These are phyloP conservation scores for Heliosperma pusillum DNA, from an alignment of 148 eudicot species.

Conservation along the genomic window DNA sequence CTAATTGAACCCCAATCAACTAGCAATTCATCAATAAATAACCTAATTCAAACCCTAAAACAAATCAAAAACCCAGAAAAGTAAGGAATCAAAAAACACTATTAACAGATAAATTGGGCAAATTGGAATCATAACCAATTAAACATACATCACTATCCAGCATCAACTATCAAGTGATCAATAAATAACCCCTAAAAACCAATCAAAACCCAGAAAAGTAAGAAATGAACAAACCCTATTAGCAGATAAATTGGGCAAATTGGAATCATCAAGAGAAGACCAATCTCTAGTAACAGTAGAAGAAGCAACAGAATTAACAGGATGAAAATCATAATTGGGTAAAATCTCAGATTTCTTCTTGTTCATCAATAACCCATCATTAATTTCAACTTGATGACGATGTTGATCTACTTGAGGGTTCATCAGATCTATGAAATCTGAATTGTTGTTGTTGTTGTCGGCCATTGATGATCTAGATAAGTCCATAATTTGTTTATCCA, in stretches of 20 bases:
- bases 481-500: slow-evolving; percentile 99
- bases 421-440: slow-evolving; percentile 71
- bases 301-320: slow-evolving; percentile 13
- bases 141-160: too few relatives aligned
- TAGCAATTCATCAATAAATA: neutral
- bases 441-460: slow-evolving; percentile 16
- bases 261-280: slow-evolving; percentile 49
- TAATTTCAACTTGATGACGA: neutral
- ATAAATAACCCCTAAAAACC: neutral
- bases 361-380: neutral
- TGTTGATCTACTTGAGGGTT: slow-evolving; percentile 39
- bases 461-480: slow-evolving; percentile 58
- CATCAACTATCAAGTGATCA: neutral
- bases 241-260: slow-evolving; percentile 24
- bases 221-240: slow-evolving; percentile 36
- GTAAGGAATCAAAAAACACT: neutral
- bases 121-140: too few relatives aligned
- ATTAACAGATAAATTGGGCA: too few relatives aligned
- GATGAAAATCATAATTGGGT: slow-evolving; percentile 76
- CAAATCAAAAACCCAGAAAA: neutral
- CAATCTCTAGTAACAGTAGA: slow-evolving; percentile 48
- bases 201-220: neutral
- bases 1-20: neutral
- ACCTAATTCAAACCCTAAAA: neutral
- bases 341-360: slow-evolving; percentile 53